Base-by-base conservation (phyloP, 2,329 filamentous ascomycete species). In the Neofusicoccum sp. region DNA sequence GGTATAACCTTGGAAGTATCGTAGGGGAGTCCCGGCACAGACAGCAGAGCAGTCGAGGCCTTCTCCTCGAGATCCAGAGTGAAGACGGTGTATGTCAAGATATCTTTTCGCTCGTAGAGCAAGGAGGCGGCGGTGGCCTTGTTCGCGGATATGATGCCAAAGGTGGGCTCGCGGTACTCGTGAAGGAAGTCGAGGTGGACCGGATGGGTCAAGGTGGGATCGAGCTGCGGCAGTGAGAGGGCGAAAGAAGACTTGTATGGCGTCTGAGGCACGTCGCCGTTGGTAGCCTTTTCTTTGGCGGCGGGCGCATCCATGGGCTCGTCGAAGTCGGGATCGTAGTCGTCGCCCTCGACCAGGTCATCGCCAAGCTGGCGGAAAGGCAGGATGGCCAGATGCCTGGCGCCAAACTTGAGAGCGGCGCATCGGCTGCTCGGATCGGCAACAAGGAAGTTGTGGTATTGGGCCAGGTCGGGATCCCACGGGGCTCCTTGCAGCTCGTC, bases 81-180 rank as follows among this genome's bases (percentile, higher is more conserved):
- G 71, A 97, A 96, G 63, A 99, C 93, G 70, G 92, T 92, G 77
- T 97, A 99, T 16, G 87, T 89, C 49, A 96, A 80, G 67, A 90
- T 86, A 72, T 99, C 95, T 70, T 89, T 95, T 65, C 91, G 85
- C 69, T 92, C 89, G 64, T 83, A 78, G 28, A 88, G 76, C 58
- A 98, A 80, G 3, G 90, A 88, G 60, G 83, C 82, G n/a, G 92
- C 93, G 12, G 88, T 86, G 36, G 87, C 82, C 64, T 86, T 80
- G 57, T 86, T 87, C 1, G 93, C 90, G 48, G 91, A 95, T 43
- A 99, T 81, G 63, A 99, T 93, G 61, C 93, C 95, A 78, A 99
- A 96, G 0, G 95, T 99, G 11, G 95, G 93, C 76, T 98, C 95
- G 74, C 95, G 88, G 76, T 99, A 99, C 78, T 98, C 93, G 82